These are phyloP conservation scores for Miamiensis avidus DNA, from an alignment of 169 alveolate species.

Conservation along the genomic window DNA sequence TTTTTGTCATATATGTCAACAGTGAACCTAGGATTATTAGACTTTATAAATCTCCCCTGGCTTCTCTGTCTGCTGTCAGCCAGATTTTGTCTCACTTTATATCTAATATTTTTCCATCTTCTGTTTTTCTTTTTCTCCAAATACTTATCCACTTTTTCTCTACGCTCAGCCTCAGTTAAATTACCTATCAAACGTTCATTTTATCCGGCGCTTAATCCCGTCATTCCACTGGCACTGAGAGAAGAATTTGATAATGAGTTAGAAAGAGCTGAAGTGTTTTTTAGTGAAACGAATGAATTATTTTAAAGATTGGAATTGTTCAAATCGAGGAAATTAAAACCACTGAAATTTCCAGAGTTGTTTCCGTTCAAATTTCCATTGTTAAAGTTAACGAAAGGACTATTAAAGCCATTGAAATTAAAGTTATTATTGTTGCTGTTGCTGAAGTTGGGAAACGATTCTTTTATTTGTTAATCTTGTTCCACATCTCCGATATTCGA, in stretches of 20 bases:
- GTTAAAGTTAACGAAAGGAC: background rate
- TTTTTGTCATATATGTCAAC: slow-evolving; percentile 5
- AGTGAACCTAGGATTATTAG: slow-evolving; percentile 30
- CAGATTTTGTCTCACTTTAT: slow-evolving; percentile 28
- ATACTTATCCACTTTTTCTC: slow-evolving; percentile 27
- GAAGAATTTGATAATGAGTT: background rate
- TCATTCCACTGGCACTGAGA: background rate
- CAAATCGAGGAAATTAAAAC: background rate
- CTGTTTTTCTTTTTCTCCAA: slow-evolving; percentile 35
- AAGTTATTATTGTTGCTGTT: background rate
- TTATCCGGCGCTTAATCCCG: background rate
- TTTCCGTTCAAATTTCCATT: background rate
- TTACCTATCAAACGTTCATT: slow-evolving; percentile 2
- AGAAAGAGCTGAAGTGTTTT: background rate
- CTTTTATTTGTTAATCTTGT: no score
- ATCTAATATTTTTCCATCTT: slow-evolving; percentile 34
- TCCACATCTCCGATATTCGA: no score
- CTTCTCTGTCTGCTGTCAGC: slow-evolving; percentile 40
- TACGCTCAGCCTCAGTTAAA: slow-evolving; percentile 25
- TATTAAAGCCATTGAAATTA: background rate
- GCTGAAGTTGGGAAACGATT: no score
- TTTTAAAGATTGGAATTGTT: background rate
- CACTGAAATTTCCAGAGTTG: background rate
- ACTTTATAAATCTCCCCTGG: slow-evolving; percentile 40
- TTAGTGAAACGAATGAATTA: no score